Conservation (phyloP, 208 protist species). For the Trypanosoma mega region DNA sequence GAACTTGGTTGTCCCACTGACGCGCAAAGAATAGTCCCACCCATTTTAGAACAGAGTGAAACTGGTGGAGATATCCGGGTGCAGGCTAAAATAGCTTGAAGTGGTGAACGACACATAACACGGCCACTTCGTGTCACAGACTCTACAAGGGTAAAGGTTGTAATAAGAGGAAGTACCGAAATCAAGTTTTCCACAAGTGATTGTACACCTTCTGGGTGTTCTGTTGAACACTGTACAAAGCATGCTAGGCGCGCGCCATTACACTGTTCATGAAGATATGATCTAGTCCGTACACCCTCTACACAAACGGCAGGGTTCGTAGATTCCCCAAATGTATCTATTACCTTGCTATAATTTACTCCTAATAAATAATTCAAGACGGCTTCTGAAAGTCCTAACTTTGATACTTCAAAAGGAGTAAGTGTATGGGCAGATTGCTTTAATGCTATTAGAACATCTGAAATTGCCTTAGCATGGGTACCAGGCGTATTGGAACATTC, state of each 20-base stretch:
- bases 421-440: conserved; percentile 17
- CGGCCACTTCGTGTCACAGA: conserved; percentile 50
- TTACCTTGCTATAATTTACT: conserved; percentile 4
- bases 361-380: conserved; percentile 19
- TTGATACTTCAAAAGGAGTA: conserved; percentile 28
- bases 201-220: conserved; percentile 39
- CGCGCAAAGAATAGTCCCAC: background rate
- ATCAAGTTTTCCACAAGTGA: conserved; percentile 49
- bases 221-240: conserved; percentile 35
- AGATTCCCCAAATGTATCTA: background rate
- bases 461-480: conserved; percentile 9
- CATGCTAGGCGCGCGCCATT: conserved; percentile 43
- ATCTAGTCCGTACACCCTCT: conserved; percentile 34
- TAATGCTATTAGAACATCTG: conserved; percentile 18
- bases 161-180: conserved; percentile 46
- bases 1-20: background rate
- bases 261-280: conserved; percentile 43
- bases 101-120: conserved; percentile 53
- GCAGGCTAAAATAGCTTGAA: conserved; percentile 47
- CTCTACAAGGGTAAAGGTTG: conserved; percentile 70
- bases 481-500: conserved; percentile 1
- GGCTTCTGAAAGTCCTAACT: conserved; percentile 23
- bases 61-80: conserved; percentile 53
- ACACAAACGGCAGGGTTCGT: background rate
- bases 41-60: conserved; percentile 38